Evolutionary conservation across 1,284 basidiomycete species (phyloP), one percentile per base, ranked within the genome.

Genomic region (Veloporphyrellus conicus): DNA sequence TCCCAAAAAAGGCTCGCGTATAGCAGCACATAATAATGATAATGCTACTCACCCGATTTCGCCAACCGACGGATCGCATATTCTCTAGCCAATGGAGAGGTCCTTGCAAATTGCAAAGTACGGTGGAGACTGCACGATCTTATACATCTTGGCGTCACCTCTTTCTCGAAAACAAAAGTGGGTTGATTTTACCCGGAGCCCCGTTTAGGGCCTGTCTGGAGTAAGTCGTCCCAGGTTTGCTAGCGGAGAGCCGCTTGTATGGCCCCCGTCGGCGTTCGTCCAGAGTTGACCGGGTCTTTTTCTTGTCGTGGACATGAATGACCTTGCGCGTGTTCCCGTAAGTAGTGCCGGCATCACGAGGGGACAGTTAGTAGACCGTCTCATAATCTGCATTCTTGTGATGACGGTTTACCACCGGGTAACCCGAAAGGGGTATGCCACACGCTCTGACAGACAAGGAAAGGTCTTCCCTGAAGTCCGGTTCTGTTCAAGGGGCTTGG

Each of bases 281-380:
- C 25, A 37, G 28, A 31, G 20, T 9, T 6, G 47, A 20, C 4
- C 15, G 18, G 12, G 9, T 14, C 4, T 14, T 41, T 31, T 16
- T 32, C 19, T 32, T 50, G 20, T 48, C 47, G 15, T 44, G 19
- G 25, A 42, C 15, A 52, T n/a, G 19, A 31, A 29, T 23, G 32
- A 34, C 14, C 22, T 27, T n/a, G n/a, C 48, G 18, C 19, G 23
- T 46, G 22, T 27, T 12, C 18, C 48, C 32, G 27, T 8, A 27
- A n/a, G 9, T 16, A 18, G 27, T 25, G 31, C 22, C 41, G 20
- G 31, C 29, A 16, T 23, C 41, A 33, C 37, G n/a, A 38, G 23
- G 11, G 19, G 14, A 3, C 15, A 38, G 8, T 25, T 8, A 16
- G n/a, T 15, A 32, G n/a, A n/a, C 31, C 31, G 15, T 32, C 31